Percentiles rank a stretch among this genome's conserved stretches.
Conservation (phyloP, 2,329 filamentous ascomycete genomes). For the Talaromyces sp. region DNA sequence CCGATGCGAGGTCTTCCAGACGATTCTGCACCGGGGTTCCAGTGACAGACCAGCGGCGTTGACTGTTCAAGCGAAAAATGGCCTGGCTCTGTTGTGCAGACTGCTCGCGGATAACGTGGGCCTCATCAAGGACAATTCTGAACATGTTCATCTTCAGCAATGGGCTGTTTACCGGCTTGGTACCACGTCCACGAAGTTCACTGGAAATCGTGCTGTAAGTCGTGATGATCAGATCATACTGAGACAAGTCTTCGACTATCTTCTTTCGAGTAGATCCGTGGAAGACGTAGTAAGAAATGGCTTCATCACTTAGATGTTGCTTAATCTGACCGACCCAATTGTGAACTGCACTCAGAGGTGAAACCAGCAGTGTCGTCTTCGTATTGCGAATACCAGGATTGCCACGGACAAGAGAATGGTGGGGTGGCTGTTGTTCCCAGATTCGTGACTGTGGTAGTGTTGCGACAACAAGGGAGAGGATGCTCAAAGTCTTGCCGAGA, state of each 20-base stretch:
- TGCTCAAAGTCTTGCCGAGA: slow-evolving; percentile 81
- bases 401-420: slow-evolving; percentile 33
- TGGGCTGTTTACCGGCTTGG: slow-evolving; percentile 60
- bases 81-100: slow-evolving; percentile 79
- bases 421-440: slow-evolving; percentile 60
- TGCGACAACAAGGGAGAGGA: slow-evolving; percentile 72
- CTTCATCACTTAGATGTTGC: slow-evolving; percentile 67
- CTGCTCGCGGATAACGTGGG: slow-evolving; percentile 88
- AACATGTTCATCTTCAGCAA: slow-evolving; percentile 85
- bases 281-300: slow-evolving; percentile 75
- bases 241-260: slow-evolving; percentile 64
- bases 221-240: slow-evolving; percentile 83
- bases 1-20: slow-evolving; percentile 81
- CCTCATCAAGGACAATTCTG: slow-evolving; percentile 89
- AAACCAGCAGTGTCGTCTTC: slow-evolving; percentile 80
- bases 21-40: slow-evolving; percentile 95
- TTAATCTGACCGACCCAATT: slow-evolving; percentile 96
- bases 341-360: slow-evolving; percentile 82
- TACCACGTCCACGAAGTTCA: slow-evolving; percentile 67
- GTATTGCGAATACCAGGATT: slow-evolving; percentile 58
- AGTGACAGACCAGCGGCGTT: slow-evolving; percentile 93
- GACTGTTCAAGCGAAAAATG: slow-evolving; percentile 73
- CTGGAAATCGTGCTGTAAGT: slow-evolving; percentile 87
- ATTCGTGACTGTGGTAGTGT: slow-evolving; percentile 61
- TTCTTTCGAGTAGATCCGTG: slow-evolving; percentile 77